Percentiles rank a stretch among this genome's conserved stretches.
Evolutionary conservation across 2,329 filamentous ascomycete genomes (phyloP).

Genomic region (Aspergillus jensenii): DNA sequence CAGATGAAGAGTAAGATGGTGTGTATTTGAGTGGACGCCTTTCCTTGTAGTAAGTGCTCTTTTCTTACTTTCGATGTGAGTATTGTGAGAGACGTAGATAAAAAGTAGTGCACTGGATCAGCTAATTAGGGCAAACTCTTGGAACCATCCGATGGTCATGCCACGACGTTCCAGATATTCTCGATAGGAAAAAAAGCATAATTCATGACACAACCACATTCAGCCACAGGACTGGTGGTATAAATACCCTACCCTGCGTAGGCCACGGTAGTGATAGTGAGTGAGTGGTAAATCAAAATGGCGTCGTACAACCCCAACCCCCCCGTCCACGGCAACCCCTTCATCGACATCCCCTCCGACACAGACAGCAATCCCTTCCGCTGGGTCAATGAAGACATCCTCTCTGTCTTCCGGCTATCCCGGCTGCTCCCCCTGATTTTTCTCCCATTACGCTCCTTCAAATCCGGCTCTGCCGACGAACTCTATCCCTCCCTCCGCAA

Average conservation of each 20-base stretch:
- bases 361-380: constrained; percentile 1
- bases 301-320: constrained; percentile 1
- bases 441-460: background rate
- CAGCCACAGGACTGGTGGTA: background rate
- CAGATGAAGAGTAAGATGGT: constrained; percentile 40
- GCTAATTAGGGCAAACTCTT: background rate
- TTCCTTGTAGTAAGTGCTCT: constrained; percentile 31
- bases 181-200: background rate
- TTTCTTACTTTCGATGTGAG: background rate
- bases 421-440: background rate
- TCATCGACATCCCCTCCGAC: constrained; percentile 5
- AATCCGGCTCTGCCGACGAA: background rate
- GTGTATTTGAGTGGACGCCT: constrained; percentile 44
- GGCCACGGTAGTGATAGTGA: background rate
- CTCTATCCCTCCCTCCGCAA: constrained; percentile 1
- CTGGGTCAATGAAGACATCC: background rate
- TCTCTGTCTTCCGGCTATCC: background rate
- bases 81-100: background rate
- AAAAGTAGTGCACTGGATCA: background rate
- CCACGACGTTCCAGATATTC: background rate
- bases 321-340: background rate
- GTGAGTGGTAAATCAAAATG: background rate
- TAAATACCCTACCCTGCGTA: background rate
- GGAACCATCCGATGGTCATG: background rate
- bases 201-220: background rate